Conservation (phyloP, 164 flowering plant species). For the Tetracentron sinense region DNA sequence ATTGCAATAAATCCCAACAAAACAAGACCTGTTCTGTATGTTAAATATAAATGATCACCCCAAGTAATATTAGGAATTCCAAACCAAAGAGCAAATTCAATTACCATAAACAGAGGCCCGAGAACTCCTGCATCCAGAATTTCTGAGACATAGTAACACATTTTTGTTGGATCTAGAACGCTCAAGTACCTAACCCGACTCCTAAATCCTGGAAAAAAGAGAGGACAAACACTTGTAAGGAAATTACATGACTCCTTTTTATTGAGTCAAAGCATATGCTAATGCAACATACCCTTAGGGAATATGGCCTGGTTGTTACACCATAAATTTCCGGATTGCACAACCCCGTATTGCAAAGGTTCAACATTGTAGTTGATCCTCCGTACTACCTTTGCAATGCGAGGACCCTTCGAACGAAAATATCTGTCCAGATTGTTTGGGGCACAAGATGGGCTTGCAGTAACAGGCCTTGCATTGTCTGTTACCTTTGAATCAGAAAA, state of each 20-base stretch:
- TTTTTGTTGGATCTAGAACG: conserved; percentile 65
- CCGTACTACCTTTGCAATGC: conserved; percentile 86
- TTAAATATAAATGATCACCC: neutral
- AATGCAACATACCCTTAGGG: conserved; percentile 63
- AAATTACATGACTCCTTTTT: neutral
- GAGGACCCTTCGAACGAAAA: conserved; percentile 79
- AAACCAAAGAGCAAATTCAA: conserved; percentile 14
- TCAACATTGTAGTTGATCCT: conserved; percentile 76
- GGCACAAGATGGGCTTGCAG: conserved; percentile 34
- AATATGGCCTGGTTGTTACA: conserved; percentile 71
- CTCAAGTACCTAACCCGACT: conserved; percentile 80
- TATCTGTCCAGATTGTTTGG: conserved; percentile 50
- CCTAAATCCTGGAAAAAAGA: conserved; percentile 69
- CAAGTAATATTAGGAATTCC: conserved; percentile 9
- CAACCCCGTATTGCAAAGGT: conserved; percentile 69
- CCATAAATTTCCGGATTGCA: conserved; percentile 68
- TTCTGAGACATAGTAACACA: conserved; percentile 77
- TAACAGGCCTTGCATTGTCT: conserved; percentile 22
- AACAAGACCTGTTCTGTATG: neutral
- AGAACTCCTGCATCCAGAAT: conserved; percentile 65
- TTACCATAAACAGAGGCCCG: conserved; percentile 89
- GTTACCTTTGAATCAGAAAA: conserved; percentile 21
- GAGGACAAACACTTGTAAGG: conserved; percentile 8
- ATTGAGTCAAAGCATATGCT: neutral
- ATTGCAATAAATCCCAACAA: neutral